Evolutionary conservation across 169 alveolate genomes (phyloP), one percentile per base, ranked within the genome.

Genomic region (Plasmodium coatneyi): DNA sequence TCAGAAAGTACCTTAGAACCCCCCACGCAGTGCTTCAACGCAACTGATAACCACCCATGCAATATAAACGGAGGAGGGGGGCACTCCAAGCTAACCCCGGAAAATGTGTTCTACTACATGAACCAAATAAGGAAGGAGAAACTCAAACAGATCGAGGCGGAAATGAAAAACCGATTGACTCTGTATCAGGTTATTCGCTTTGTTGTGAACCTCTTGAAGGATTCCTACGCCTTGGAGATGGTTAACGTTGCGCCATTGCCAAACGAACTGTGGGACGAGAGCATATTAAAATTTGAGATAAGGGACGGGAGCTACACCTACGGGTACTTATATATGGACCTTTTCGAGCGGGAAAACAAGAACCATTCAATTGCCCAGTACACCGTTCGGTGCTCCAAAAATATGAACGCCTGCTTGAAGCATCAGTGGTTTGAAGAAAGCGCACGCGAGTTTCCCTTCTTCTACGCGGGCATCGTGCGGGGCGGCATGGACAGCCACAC

Each of bases 351-450:
- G 9, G 95, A 92, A 66, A 94, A 82, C 30, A 96, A 96, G 74
- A 92, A 71, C 34, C 91, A 52, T 39, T 80, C 96, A 1, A 95
- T 94, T 46, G 97, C 97, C 3, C 97, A 96, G 91, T 96, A 95
- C 71, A 96, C 97, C 19, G 96, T 96, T 9, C 71, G 96, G 76
- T 96, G 97, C 70, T 96, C 97, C 9, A 96, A 95, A 52, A 91
- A 91, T 91, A 91, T 91, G 95, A 91, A 91, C 60, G 54, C 32
- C 12, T 80, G 92, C 56, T 71, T 91, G 66, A 91, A 80, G 60
- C 82, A 91, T 56, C 81, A 81, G 56, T 91, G 95, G 95, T 72
- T 91, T 54, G 84, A 71, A n/a, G 84, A 46, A 9, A n/a, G 54
- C 72, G 19, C 6, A 39, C 80, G 76, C 2, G 22, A 66, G 28